phyloP scores from a whole-genome alignment of 441 rosid species.

The Codiaeum variegatum region DNA sequence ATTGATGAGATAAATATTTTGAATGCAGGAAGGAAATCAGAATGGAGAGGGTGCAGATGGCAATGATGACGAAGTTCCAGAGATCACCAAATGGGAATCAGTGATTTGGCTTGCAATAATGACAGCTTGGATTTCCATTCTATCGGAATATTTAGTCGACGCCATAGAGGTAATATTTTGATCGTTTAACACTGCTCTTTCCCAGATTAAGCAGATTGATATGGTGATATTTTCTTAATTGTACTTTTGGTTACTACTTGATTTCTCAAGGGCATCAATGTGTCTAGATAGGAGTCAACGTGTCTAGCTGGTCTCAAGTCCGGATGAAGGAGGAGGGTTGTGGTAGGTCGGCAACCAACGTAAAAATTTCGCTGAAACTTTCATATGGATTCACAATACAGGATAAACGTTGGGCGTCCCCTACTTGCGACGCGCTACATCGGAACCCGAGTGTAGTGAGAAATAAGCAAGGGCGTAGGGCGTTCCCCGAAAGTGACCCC shows the following conservation, averaged over 20 bases:
- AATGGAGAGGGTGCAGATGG: constrained; percentile 35
- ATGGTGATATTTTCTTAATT: neutral
- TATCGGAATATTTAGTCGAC: constrained; percentile 93
- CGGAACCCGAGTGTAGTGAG: no score
- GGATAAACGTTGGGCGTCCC: no score
- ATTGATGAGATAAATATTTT: constrained; percentile 9
- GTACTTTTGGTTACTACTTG: neutral
- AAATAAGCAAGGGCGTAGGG: no score
- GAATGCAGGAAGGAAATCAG: constrained; percentile 55
- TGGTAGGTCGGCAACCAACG: no score
- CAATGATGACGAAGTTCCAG: constrained; percentile 59
- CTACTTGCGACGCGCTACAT: no score
- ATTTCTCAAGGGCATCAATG: constrained; percentile 10
- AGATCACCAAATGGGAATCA: constrained; percentile 82
- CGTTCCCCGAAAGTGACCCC: no score
- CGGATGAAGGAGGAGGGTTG: no score
- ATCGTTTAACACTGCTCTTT: neutral
- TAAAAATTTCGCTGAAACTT: no score
- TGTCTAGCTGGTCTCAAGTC: no score
- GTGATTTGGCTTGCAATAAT: constrained; percentile 79
- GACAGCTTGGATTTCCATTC: constrained; percentile 87
- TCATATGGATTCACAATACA: no score
- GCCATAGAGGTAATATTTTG: constrained; percentile 55
- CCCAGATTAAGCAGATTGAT: neutral
- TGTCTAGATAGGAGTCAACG: no score